Base-by-base conservation (phyloP, 2,329 filamentous ascomycete species). In the Claviceps purpurea region DNA sequence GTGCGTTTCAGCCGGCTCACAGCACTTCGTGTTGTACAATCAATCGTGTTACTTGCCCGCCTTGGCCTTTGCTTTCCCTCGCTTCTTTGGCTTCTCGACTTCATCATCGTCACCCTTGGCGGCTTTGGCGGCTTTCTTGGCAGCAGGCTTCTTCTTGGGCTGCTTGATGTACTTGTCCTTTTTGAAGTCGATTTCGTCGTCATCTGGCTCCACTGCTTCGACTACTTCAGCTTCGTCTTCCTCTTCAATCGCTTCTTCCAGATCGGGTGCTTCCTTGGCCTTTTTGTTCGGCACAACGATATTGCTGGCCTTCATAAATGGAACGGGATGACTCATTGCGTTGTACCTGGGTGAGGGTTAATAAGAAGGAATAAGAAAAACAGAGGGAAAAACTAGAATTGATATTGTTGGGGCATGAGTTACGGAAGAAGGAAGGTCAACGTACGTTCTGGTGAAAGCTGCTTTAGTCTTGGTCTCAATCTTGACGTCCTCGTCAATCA, bases 81-180 rank as follows among this genome's bases (percentile, higher is more conserved):
- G 65, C 11, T 64, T 70, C 62, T 78, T 81, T 58, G 76, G 70
- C 58, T 77, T 77, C 52, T 73, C 74, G 10, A 77, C 77, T 47
- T 71, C 73, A 11, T 71, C 74, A 0, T 73, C 74, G 20, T 73
- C 74, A 18, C 69, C 71, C 6, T 76, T 76, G n/a, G 72, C 73
- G 13, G 70, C 69, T 44, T 74, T 74, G 45, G 55, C 68, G 0
- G 66, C 55, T 57, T 71, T 73, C 61, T 73, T 73, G n/a, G 68
- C 62, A 7, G 68, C 62, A 6, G 61, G 41, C 64, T 80, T 78
- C 62, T 80, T 81, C 75, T 95, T 96, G 13, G 91, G 88, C 64
- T 85, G 78, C 67, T 93, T 95, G 65, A 97, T 90, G 62, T 95
- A 96, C 68, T 96, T 97, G 69, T 98, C 93, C 64, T 91, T 95